These are phyloP conservation scores for Lippia alba DNA, from an alignment of 305 asterid genomes.

Conservation along the genomic window DNA sequence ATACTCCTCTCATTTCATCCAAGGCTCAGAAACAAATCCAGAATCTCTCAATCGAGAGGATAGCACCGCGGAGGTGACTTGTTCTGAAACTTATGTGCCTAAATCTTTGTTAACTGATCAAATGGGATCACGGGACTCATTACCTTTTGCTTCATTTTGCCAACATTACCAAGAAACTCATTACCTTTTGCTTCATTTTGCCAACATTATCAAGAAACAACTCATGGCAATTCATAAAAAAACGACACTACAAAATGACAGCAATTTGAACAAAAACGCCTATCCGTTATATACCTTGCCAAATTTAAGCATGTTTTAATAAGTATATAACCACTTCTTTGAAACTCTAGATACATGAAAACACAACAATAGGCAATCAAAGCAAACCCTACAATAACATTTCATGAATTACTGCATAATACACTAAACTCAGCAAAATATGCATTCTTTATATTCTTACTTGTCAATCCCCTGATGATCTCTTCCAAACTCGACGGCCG, in stretches of 20 bases:
- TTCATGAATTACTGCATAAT: background rate
- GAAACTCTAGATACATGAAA: background rate
- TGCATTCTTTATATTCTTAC: conserved; percentile 43
- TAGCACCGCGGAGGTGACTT: background rate
- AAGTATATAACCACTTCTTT: background rate
- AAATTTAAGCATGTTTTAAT: background rate
- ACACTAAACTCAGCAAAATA: background rate
- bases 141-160: background rate
- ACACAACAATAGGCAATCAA: conserved; percentile 2
- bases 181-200: background rate
- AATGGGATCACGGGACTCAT: background rate
- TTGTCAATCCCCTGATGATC: conserved; percentile 70
- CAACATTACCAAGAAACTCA: background rate
- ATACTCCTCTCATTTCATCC: conserved; percentile 1
- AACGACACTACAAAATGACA: background rate
- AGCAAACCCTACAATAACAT: background rate
- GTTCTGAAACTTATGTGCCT: conserved; percentile 5
- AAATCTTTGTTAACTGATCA: conserved; percentile 4
- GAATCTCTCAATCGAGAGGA: conserved; percentile 12
- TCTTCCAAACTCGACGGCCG: conserved; percentile 67
- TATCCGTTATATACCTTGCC: background rate
- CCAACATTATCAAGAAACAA: conserved; percentile 1
- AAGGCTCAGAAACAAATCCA: background rate
- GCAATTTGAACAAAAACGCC: conserved; percentile 1
- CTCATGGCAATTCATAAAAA: background rate